These are phyloP conservation scores for Wickerhamiella nectarea DNA, from an alignment of 805 yeast genomes.

Conservation along the genomic window DNA sequence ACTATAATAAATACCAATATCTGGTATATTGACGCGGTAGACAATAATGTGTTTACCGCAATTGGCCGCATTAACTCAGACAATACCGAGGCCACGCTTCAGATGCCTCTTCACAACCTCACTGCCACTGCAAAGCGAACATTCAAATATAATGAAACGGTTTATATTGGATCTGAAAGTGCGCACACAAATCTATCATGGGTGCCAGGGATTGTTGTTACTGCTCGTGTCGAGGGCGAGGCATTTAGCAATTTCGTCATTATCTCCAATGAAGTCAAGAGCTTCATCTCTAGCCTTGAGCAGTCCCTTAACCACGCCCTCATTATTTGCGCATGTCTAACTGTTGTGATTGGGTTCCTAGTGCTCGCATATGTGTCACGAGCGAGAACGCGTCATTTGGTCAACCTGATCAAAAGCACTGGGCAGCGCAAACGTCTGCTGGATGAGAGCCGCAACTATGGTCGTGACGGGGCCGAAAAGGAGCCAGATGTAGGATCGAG, in stretches of 20 bases:
- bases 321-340: neutral
- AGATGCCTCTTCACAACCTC: neutral
- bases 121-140: neutral
- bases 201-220: neutral
- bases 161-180: neutral
- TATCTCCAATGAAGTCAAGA: neutral
- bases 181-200: neutral
- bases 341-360: slow-evolving; percentile 15
- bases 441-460: slow-evolving; percentile 8
- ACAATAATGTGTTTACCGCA: neutral
- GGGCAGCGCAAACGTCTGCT: slow-evolving; percentile 17
- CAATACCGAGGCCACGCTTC: neutral
- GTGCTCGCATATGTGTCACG: slow-evolving; percentile 16
- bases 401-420: slow-evolving; percentile 19
- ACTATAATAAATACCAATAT: neutral
- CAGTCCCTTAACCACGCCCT: slow-evolving; percentile 1
- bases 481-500: neutral
- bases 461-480: neutral
- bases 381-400: slow-evolving; percentile 19
- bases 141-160: neutral
- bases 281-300: neutral
- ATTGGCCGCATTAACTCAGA: neutral
- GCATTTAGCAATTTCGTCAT: neutral
- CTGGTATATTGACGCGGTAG: neutral
- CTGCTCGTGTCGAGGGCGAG: neutral